phyloP scores from a whole-genome alignment of 192 early-diverging fungal genomes.

The Obelidium mucronatum region DNA sequence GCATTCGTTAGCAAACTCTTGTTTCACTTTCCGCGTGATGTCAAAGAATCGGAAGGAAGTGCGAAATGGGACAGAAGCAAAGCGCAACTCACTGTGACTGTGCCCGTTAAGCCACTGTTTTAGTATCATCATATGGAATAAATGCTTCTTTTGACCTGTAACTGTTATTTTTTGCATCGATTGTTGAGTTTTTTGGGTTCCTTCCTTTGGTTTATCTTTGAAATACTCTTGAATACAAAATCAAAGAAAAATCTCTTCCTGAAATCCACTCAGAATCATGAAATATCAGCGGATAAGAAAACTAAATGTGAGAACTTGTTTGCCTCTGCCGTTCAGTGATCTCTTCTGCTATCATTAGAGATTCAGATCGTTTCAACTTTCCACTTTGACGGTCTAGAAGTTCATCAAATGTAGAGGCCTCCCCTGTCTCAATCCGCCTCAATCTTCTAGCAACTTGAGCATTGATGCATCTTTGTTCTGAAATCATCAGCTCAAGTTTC shows the following conservation, averaged over 20 bases:
- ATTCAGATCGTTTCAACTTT: neutral
- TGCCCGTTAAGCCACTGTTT: conserved; percentile 14
- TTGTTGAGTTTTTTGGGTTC: no score
- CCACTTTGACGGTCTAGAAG: neutral
- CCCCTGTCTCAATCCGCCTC: neutral
- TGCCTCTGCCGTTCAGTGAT: neutral
- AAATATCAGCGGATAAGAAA: neutral
- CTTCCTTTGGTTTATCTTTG: no score
- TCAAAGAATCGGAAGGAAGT: conserved; percentile 13
- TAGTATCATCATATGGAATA: neutral
- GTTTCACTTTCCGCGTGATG: conserved; percentile 16
- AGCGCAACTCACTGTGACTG: conserved; percentile 5
- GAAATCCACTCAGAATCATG: no score
- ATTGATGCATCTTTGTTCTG: neutral
- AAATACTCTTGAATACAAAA: no score
- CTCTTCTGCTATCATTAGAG: neutral
- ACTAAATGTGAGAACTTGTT: neutral
- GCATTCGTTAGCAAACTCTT: conserved; percentile 23
- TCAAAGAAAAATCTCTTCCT: no score
- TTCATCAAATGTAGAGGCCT: neutral
- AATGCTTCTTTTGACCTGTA: conserved; percentile 12
- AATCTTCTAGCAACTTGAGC: neutral
- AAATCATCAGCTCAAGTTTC: neutral
- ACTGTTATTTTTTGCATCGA: no score
- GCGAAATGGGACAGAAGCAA: conserved; percentile 23